Conservation (phyloP, 2,329 filamentous ascomycete species). For the Aspergillus brasiliensis region DNA sequence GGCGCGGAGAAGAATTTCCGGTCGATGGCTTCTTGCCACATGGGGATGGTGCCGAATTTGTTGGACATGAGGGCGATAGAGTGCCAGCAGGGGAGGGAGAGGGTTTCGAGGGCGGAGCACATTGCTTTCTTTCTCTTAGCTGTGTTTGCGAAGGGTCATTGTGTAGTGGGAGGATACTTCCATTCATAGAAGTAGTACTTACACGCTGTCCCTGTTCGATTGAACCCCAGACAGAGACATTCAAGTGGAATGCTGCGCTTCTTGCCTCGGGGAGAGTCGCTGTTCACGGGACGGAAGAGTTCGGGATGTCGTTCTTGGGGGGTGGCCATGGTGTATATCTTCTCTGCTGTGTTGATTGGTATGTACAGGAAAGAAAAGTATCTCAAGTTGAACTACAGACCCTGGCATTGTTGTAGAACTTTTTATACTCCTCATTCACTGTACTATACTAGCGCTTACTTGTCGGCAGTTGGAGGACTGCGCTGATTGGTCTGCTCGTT, state of each 20-base stretch:
- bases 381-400: too few species aligned
- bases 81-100: constrained; percentile 14
- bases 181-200: background rate
- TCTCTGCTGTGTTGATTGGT: too few species aligned
- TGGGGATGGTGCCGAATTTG: constrained; percentile 35
- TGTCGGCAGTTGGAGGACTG: too few species aligned
- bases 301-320: constrained; percentile 4
- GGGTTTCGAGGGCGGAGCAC: constrained; percentile 14
- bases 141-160: background rate
- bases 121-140: constrained; percentile 6
- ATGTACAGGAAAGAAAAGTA: too few species aligned
- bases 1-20: constrained; percentile 57
- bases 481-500: too few species aligned
- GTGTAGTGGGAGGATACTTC: too few species aligned
- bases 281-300: constrained; percentile 2
- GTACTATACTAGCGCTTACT: too few species aligned
- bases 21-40: constrained; percentile 63
- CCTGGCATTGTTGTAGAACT: too few species aligned
- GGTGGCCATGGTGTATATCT: background rate
- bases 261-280: background rate
- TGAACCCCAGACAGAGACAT: background rate
- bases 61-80: constrained; percentile 6
- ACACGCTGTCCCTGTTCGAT: constrained; percentile 13
- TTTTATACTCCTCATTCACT: too few species aligned
- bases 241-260: background rate